These are phyloP conservation scores for Podila minutissima DNA, from an alignment of 192 early-diverging fungal genomes.

Conservation along the genomic window DNA sequence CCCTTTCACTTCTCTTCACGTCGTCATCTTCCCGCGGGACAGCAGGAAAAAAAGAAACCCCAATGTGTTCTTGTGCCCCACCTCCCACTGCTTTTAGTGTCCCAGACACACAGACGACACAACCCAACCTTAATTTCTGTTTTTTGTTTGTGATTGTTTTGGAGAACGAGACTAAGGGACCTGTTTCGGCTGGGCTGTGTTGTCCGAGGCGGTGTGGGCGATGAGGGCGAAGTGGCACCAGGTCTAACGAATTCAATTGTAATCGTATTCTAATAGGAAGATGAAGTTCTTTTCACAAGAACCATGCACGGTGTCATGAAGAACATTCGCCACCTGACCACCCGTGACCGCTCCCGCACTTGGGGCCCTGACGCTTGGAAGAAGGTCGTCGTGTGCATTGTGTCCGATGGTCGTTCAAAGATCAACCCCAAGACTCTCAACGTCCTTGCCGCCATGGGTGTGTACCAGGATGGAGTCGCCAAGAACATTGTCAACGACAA, in stretches of 20 bases:
- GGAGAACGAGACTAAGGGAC: too few relatives aligned
- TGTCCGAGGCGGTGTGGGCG: too few relatives aligned
- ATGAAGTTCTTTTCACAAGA: constrained; percentile 89
- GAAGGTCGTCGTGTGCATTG: constrained; percentile 86
- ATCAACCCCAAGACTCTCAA: constrained; percentile 75
- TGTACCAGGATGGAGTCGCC: constrained; percentile 83
- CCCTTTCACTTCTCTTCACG: not conserved
- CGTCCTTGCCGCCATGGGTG: constrained; percentile 81
- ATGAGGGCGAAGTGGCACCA: too few relatives aligned
- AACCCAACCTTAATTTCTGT: constrained; percentile 8
- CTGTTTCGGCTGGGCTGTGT: too few relatives aligned
- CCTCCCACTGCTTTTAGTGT: not conserved
- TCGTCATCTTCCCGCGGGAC: not conserved
- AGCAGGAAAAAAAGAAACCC: not conserved
- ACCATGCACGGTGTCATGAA: constrained; percentile 88
- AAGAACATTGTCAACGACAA: constrained; percentile 71
- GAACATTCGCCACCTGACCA: constrained; percentile 92
- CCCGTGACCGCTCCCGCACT: constrained; percentile 75
- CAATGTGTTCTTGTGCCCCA: too few relatives aligned
- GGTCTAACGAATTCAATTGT: too few relatives aligned
- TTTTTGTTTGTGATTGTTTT: too few relatives aligned
- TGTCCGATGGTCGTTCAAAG: constrained; percentile 85
- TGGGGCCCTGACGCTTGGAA: constrained; percentile 85
- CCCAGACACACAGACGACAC: not conserved
- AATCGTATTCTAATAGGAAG: constrained; percentile 67